A percentile compares a stretch with the other conserved stretches of the same genome.
Evolutionary conservation across 371 early-diverging fungal genomes (phyloP).

Genomic region (Mortierella sp.): DNA sequence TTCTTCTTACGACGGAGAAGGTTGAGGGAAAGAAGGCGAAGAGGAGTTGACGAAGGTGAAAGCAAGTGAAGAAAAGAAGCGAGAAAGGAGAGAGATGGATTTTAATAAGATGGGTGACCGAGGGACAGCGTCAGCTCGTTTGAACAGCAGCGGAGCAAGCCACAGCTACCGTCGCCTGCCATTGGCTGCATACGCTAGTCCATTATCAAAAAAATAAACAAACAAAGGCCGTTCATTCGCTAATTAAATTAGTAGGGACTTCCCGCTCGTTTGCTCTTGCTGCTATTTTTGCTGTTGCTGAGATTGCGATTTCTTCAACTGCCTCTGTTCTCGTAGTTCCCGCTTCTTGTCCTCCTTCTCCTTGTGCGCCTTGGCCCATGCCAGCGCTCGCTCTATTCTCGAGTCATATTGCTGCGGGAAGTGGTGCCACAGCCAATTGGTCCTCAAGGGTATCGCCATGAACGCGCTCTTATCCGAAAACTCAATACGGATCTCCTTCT

Average conservation of each 20-base stretch:
- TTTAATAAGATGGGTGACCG: neutral
- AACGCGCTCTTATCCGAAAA: constrained; percentile 42
- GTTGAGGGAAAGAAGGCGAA: neutral
- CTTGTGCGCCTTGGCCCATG: constrained; percentile 47
- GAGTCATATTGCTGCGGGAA: constrained; percentile 55
- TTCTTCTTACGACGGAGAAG: neutral
- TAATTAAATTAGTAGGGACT: no score
- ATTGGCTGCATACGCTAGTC: neutral
- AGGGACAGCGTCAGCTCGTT: neutral
- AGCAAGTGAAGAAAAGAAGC: neutral
- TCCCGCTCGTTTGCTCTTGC: no score
- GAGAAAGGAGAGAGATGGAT: neutral
- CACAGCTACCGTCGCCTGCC: neutral
- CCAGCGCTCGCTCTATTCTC: constrained; percentile 35
- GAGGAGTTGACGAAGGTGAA: neutral
- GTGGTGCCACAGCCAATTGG: constrained; percentile 54
- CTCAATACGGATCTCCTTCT: constrained; percentile 55
- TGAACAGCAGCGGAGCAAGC: neutral
- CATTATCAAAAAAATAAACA: no score
- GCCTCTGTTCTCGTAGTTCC: constrained; percentile 1
- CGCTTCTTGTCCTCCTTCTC: constrained; percentile 29
- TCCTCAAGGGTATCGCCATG: constrained; percentile 39
- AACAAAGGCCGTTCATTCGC: no score
- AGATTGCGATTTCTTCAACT: neutral
- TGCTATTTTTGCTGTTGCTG: no score